Conservation (phyloP, 1,284 basidiomycete genomes). For the Cryptococcus floricola region DNA sequence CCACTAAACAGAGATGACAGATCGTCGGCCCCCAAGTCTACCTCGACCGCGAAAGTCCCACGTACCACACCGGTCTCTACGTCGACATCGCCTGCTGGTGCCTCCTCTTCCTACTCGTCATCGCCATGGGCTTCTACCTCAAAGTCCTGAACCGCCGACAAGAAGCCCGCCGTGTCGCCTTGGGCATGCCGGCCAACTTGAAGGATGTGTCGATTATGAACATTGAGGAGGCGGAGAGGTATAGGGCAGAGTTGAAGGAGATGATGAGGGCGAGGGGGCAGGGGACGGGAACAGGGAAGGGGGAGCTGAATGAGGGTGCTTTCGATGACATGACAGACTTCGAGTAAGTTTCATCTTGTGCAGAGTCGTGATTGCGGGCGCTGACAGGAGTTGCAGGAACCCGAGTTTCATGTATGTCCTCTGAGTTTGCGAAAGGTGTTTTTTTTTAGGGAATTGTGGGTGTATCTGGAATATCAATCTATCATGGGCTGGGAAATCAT, state of each 20-base stretch:
- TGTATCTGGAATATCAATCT: no score
- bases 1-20: not conserved
- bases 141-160: constrained; percentile 35
- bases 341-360: constrained; percentile 5
- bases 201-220: constrained; percentile 34
- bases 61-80: constrained; percentile 40
- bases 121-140: constrained; percentile 43
- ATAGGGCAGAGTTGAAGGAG: constrained; percentile 23
- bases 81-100: constrained; percentile 35
- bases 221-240: constrained; percentile 22
- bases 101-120: constrained; percentile 29
- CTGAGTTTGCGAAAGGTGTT: no score
- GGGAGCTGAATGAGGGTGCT: constrained; percentile 20
- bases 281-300: constrained; percentile 11
- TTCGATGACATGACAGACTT: constrained; percentile 36
- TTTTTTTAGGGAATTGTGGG: no score
- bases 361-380: no score
- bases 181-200: constrained; percentile 37
- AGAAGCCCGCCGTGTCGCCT: constrained; percentile 33
- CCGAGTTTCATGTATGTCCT: no score
- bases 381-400: no score
- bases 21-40: constrained; percentile 43
- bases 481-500: no score
- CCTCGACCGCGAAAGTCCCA: constrained; percentile 29
- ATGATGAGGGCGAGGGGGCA: constrained; percentile 17